phyloP scores from a whole-genome alignment of 495 filamentous ascomycete species.

The Xylaria grammica region DNA sequence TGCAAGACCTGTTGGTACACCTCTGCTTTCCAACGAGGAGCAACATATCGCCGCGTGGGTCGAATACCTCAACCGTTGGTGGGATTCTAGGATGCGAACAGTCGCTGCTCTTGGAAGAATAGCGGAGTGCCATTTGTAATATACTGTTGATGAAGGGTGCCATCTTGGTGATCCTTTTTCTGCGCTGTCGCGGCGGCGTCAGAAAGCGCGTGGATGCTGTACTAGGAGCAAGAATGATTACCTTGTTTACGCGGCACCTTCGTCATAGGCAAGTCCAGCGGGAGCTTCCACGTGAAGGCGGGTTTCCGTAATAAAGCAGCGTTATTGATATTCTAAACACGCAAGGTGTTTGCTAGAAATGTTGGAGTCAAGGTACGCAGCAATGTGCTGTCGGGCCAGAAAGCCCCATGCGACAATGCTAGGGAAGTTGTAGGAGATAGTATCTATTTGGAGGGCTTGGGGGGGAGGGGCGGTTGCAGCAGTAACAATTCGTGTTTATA shows the following conservation, averaged over 20 bases:
- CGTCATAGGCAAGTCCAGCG: neutral
- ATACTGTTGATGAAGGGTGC: constrained; percentile 5
- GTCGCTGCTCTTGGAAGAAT: neutral
- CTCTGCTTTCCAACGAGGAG: constrained; percentile 15
- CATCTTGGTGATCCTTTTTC: neutral
- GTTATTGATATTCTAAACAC: neutral
- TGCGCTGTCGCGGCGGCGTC: neutral
- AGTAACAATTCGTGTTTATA: neutral
- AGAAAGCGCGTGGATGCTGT: neutral
- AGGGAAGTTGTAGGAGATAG: neutral
- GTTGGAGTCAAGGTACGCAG: neutral
- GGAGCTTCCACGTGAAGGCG: neutral
- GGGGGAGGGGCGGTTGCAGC: too few species aligned
- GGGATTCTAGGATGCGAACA: constrained; percentile 11
- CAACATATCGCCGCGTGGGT: constrained; percentile 8
- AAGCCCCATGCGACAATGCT: neutral
- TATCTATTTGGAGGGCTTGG: too few species aligned
- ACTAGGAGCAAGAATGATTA: neutral
- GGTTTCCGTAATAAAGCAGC: neutral
- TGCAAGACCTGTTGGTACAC: neutral
- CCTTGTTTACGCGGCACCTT: too few species aligned
- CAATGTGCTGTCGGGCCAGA: neutral
- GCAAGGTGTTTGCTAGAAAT: neutral
- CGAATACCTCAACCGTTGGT: neutral
- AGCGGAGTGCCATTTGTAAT: neutral